phyloP scores from a whole-genome alignment of 1,139 yeast genomes.

The Arxiozyma bovina region DNA sequence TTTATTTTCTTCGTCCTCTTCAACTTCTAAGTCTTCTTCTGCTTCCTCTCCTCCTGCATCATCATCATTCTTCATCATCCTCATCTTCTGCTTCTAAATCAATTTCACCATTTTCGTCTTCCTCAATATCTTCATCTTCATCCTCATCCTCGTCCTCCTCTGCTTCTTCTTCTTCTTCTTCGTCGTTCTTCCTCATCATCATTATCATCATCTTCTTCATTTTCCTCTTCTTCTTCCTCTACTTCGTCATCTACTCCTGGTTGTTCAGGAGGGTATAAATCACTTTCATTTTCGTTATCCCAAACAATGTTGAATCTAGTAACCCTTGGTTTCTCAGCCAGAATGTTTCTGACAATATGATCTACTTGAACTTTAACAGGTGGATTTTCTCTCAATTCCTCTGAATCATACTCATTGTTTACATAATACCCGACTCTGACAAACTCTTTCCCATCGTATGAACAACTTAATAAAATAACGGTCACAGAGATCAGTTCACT shows the following conservation, averaged over 20 bases:
- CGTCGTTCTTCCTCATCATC: conserved; percentile 29
- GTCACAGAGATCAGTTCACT: conserved; percentile 92
- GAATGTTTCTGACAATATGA: conserved; percentile 83
- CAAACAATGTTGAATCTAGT: conserved; percentile 94
- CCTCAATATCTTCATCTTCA: conserved; percentile 23
- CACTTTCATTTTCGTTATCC: conserved; percentile 59
- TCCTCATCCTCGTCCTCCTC: conserved; percentile 17
- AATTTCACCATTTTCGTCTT: conserved; percentile 16
- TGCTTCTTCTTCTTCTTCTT: conserved; percentile 10
- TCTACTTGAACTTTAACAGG: conserved; percentile 88
- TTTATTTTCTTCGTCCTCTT: conserved; percentile 8
- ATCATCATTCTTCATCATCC: conserved; percentile 11
- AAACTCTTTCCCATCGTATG: conserved; percentile 87
- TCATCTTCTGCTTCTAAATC: conserved; percentile 10
- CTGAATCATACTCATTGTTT: conserved; percentile 89
- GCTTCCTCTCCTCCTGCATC: conserved; percentile 18
- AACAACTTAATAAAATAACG: conserved; percentile 82
- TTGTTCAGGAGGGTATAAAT: conserved; percentile 72
- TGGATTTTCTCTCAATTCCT: conserved; percentile 87
- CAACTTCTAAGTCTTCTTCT: conserved; percentile 10
- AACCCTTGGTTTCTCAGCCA: conserved; percentile 96
- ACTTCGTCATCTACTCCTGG: conserved; percentile 49
- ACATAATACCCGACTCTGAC: conserved; percentile 97
- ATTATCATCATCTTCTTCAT: conserved; percentile 43
- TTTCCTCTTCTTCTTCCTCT: conserved; percentile 50